Evolutionary conservation across 2,329 filamentous ascomycete species (phyloP).

Genomic region (Colletotrichum musicola): DNA sequence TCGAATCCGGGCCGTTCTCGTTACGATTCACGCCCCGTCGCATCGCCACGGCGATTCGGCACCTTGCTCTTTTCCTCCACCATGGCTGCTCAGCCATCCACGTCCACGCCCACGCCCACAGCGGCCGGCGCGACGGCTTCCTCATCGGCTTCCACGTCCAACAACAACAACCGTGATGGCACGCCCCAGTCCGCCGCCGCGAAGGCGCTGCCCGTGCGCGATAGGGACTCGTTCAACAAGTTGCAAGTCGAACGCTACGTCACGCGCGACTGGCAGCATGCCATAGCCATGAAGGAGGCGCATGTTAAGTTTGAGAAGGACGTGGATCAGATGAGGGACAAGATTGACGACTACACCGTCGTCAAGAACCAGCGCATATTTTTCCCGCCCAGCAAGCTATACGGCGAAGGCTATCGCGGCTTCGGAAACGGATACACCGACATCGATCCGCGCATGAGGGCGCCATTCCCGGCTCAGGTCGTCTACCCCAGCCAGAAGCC

Average conservation of each 20-base stretch:
- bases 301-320: slow-evolving; percentile 68
- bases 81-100: slow-evolving; percentile 61
- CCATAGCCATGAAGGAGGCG: slow-evolving; percentile 63
- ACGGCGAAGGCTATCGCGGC: slow-evolving; percentile 84
- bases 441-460: slow-evolving; percentile 43
- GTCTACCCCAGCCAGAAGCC: slow-evolving; percentile 84
- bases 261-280: slow-evolving; percentile 66
- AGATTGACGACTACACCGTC: slow-evolving; percentile 77
- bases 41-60: slow-evolving; percentile 53
- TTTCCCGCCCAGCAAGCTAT: slow-evolving; percentile 70
- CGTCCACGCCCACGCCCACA: slow-evolving; percentile 44
- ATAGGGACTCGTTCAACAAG: slow-evolving; percentile 68
- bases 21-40: slow-evolving; percentile 42
- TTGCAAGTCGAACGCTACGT: slow-evolving; percentile 67
- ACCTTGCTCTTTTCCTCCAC: slow-evolving; percentile 46
- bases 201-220: slow-evolving; percentile 58
- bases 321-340: slow-evolving; percentile 73
- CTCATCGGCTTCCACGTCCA: slow-evolving; percentile 48
- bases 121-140: slow-evolving; percentile 47
- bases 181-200: slow-evolving; percentile 36
- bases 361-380: slow-evolving; percentile 67
- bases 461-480: slow-evolving; percentile 53
- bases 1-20: slow-evolving; percentile 16
- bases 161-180: slow-evolving; percentile 37
- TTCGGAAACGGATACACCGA: slow-evolving; percentile 91